A percentile compares a stretch with the other conserved stretches of the same genome.
These are phyloP conservation scores for Angomonas ambiguus DNA, from an alignment of 208 protist species.

Conservation along the genomic window DNA sequence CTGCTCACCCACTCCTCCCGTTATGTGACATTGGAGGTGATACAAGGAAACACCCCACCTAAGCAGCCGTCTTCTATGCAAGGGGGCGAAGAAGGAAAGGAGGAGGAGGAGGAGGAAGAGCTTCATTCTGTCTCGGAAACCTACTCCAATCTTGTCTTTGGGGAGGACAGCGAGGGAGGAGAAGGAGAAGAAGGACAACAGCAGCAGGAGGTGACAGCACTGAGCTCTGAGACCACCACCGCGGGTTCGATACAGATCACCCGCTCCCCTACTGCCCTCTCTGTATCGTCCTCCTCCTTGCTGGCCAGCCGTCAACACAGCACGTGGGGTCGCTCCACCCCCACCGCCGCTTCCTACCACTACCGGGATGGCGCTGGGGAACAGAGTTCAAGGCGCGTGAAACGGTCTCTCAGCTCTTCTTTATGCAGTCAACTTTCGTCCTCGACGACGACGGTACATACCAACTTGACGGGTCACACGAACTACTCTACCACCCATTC, in stretches of 20 bases:
- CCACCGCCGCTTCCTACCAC: background rate
- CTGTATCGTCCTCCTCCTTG: background rate
- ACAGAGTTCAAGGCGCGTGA: too few relatives aligned
- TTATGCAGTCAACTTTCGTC: background rate
- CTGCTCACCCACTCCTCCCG: background rate
- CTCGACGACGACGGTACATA: background rate
- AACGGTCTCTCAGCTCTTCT: background rate
- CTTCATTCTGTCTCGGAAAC: conserved; percentile 10
- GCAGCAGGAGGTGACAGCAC: background rate
- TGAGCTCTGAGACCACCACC: background rate
- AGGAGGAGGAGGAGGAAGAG: background rate
- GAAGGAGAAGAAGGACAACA: background rate
- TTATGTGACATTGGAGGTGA: background rate
- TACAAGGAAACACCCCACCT: background rate
- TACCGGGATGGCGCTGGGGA: too few relatives aligned
- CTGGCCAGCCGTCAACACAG: background rate
- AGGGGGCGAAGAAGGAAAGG: background rate
- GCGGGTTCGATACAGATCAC: background rate
- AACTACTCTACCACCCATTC: too few relatives aligned
- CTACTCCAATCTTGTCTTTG: background rate
- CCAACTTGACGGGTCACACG: background rate
- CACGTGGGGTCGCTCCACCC: too few relatives aligned
- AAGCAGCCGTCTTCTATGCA: background rate
- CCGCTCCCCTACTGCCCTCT: background rate
- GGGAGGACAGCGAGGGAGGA: background rate